Evolutionary conservation across 768 basidiomycete genomes (phyloP), one percentile per base, ranked within the genome.

Genomic region (Mycena polygramma): DNA sequence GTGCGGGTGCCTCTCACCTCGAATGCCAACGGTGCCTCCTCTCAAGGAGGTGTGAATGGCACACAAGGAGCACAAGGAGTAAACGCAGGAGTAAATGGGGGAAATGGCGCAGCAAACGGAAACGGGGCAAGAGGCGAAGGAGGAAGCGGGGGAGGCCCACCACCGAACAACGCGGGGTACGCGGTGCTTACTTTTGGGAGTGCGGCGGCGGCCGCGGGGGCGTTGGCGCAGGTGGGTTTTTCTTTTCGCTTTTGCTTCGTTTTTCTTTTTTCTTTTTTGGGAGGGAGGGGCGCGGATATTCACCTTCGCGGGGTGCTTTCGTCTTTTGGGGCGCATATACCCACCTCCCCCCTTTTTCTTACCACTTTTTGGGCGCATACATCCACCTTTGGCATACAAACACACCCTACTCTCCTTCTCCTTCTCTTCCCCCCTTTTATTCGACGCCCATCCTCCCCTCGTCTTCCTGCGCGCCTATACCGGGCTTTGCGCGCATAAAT

Each of bases 1-100:
- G 89, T 94, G 82, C 91, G 91, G 80, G 89, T 95, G 93, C 94
- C 19, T 89, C 82, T n/a, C 46, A 26, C 19, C 24, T 20, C 41
- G 4, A 17, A 4, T 24, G 43, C 6, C 74, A 88, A 24, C 89
- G 91, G 75, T 90, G 76, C 83, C n/a, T 30, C 3, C 30, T 30
- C 6, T 30, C 30, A 30, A 91, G 60, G 24, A 7, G 54, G 94
- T 94, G 22, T 19, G 39, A 39, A 39, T 39, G 39, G 39, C 39
- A 39, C 13, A 30, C 30, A 30, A 17, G 19, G 13, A 20, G 61
- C 10, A 26, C 41, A 36, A 10, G 59, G 11, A 14, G 46, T 11
- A 59, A 9, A 2, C 2, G 59, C 79, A 94, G 35, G 0, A 48
- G 19, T n/a, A n/a, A n/a, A n/a, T n/a, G 22, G n/a, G n/a, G 11